Conservation (phyloP, 2,329 filamentous ascomycete genomes). For the Anisogramma anomala region DNA sequence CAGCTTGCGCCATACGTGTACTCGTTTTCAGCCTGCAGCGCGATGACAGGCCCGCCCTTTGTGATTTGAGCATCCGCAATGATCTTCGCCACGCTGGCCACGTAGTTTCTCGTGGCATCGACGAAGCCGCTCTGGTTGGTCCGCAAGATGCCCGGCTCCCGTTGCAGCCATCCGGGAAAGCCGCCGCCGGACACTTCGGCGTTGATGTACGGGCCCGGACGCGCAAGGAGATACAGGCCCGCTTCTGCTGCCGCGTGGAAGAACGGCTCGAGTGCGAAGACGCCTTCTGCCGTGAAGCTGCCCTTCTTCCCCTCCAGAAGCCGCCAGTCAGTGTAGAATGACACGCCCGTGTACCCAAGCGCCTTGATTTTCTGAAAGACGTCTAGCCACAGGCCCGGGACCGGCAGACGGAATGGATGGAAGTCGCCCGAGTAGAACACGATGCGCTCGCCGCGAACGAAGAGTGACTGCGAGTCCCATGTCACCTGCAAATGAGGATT, state of each 20-base stretch:
- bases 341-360: conserved; percentile 67
- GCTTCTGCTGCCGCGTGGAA: conserved; percentile 62
- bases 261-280: conserved; percentile 63
- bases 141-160: conserved; percentile 52
- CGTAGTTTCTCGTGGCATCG: conserved; percentile 53
- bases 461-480: conserved; percentile 62
- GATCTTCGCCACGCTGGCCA: conserved; percentile 45
- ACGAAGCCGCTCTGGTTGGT: conserved; percentile 52
- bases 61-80: conserved; percentile 71
- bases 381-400: conserved; percentile 40
- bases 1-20: conserved; percentile 44
- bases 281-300: conserved; percentile 55
- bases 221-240: conserved; percentile 65
- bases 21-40: conserved; percentile 75
- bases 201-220: conserved; percentile 66
- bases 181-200: conserved; percentile 67
- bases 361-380: conserved; percentile 75
- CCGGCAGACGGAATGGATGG: conserved; percentile 51
- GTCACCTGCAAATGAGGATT: conserved; percentile 33
- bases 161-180: conserved; percentile 69
- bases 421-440: conserved; percentile 65
- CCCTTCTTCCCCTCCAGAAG: conserved; percentile 63
- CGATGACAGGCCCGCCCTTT: conserved; percentile 67
- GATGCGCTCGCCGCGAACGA: conserved; percentile 56
- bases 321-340: conserved; percentile 72